phyloP scores from a whole-genome alignment of 2,329 filamentous ascomycete species.

The Alternaria gaisen region DNA sequence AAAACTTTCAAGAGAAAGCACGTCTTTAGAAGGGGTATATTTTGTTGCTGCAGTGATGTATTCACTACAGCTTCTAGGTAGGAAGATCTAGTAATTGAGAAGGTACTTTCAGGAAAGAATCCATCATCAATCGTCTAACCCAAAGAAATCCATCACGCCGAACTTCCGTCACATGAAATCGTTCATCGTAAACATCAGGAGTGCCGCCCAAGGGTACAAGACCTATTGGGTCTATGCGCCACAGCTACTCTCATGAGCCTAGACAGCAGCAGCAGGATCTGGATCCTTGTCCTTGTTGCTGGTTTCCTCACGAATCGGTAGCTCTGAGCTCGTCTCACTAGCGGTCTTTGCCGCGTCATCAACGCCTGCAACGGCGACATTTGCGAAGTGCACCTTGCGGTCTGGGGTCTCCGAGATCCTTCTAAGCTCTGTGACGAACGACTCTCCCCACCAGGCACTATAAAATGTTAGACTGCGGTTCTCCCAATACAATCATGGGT shows the following conservation, averaged over 20 bases:
- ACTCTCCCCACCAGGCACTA: slow-evolving; percentile 93
- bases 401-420: slow-evolving; percentile 64
- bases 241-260: slow-evolving; percentile 6
- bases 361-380: slow-evolving; percentile 16
- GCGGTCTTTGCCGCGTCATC: slow-evolving; percentile 9
- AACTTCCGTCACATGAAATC: slow-evolving; percentile 25
- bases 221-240: slow-evolving; percentile 12
- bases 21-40: slow-evolving; percentile 11
- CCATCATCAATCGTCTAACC: slow-evolving; percentile 11
- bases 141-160: slow-evolving; percentile 24
- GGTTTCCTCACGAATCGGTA: neutral
- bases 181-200: slow-evolving; percentile 9
- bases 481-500: neutral
- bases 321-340: slow-evolving; percentile 7
- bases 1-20: neutral
- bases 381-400: slow-evolving; percentile 54
- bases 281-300: slow-evolving; percentile 27
- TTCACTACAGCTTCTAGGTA: slow-evolving; percentile 14
- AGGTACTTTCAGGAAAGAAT: slow-evolving; percentile 7
- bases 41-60: slow-evolving; percentile 10
- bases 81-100: slow-evolving; percentile 14
- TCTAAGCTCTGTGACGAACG: slow-evolving; percentile 84
- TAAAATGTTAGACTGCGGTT: slow-evolving; percentile 28
- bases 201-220: neutral
- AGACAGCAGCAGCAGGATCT: slow-evolving; percentile 18